Base-by-base conservation (phyloP, 2,329 filamentous ascomycete species). In the Nothopassalora personata region DNA sequence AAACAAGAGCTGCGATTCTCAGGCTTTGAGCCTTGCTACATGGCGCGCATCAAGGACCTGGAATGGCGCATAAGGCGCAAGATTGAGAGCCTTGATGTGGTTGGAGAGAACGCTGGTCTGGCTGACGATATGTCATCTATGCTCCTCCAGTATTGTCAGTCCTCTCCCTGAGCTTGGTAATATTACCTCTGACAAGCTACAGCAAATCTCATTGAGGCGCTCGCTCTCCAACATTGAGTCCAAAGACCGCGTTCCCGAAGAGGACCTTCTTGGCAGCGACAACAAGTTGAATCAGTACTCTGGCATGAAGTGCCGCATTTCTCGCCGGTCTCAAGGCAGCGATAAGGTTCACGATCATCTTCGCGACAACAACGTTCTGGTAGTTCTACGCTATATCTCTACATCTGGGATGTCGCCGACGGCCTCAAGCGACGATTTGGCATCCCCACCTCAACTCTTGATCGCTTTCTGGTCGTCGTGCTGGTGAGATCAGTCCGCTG, bases 11-110 rank as follows among this genome's bases (percentile, higher is more conserved):
- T 61, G 5, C 55, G 59, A 27, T 61, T 58, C 47, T 55, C 51
- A 13, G 55, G 46, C 5, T 61, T 56, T 46, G 55, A 58, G 36
- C 53, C 59, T 7, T 55, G 51, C 51, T 61, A 61, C 39, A 58
- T 61, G 43, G 55, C 59, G 10, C 58, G 51, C 52, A 58, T 61
- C 19, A 57, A 43, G 51, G 46, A 58, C 18, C 18, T 56, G 13
- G 59, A 61, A 56, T 46, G 47, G 31, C 51, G 54, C 19, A 54
- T 58, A 15, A 58, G 58, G 31, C 51, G 52, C 18, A 58, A 56
- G 33, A 48, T 34, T 15, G 50, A 61, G 34, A 15, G 39, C 18
- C 36, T 60, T n/a, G 23, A 57, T 19, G 28, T 51, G 33, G 9
- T 6, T 18, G 33, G 10, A 28, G 53, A 55, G 4, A 48, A 57